phyloP scores from a whole-genome alignment of 371 early-diverging fungal genomes.

The Syncephalastrum racemosum region DNA sequence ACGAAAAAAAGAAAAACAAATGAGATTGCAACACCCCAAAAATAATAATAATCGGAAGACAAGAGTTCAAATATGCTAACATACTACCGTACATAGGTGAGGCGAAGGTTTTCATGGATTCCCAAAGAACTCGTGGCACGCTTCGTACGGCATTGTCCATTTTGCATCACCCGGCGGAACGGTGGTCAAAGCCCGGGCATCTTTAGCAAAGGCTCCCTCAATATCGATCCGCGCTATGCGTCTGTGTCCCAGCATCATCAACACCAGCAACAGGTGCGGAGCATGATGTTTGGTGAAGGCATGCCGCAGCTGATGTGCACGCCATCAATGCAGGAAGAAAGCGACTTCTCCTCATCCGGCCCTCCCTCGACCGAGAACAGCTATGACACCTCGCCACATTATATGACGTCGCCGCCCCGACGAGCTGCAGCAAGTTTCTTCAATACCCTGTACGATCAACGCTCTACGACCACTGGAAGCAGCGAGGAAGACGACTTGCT shows the following conservation, averaged over 20 bases:
- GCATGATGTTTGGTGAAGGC: conserved; percentile 4
- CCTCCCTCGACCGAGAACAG: conserved; percentile 7
- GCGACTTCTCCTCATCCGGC: conserved; percentile 6
- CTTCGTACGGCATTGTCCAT: conserved; percentile 59
- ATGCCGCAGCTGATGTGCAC: conserved; percentile 7
- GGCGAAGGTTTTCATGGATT: conserved; percentile 60
- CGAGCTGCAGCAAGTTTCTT: no score
- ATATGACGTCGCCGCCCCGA: conserved; percentile 2
- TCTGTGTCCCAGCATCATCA: conserved; percentile 1
- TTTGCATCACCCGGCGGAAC: conserved; percentile 11
- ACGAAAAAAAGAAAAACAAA: no score
- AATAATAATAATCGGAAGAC: not conserved
- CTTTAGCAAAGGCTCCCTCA: no score
- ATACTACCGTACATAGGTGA: conserved; percentile 33
- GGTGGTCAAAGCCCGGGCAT: not conserved
- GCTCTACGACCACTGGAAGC: conserved; percentile 2
- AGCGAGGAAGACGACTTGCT: conserved; percentile 12
- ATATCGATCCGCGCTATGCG: not conserved
- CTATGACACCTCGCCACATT: conserved; percentile 9
- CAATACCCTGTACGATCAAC: not conserved
- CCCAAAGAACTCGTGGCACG: conserved; percentile 62
- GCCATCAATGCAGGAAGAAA: conserved; percentile 12
- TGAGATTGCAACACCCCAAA: no score
- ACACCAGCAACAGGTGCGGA: conserved; percentile 3
- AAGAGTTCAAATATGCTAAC: not conserved